Conservation (phyloP, 129 eudicot genomes). For the Silybum marianum region DNA sequence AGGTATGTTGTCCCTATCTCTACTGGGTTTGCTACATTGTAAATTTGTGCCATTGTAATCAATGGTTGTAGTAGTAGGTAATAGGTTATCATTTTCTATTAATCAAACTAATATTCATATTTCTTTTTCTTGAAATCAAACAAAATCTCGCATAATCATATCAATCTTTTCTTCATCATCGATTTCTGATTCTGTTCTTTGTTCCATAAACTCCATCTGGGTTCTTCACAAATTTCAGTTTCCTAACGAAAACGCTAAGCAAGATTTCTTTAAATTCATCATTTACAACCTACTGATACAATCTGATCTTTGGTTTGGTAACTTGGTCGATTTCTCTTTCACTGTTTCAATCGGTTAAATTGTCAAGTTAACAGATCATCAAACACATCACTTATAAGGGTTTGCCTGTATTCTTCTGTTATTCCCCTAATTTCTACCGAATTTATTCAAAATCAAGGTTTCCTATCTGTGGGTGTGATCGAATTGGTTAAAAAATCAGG, state of each 20-base stretch:
- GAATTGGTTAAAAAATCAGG: background rate
- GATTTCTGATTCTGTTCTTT: slow-evolving; percentile 25
- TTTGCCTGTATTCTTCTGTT: background rate
- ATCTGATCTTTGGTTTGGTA: slow-evolving; percentile 8
- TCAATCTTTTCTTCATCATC: slow-evolving; percentile 30
- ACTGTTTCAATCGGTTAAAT: background rate
- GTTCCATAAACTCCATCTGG: slow-evolving; percentile 25
- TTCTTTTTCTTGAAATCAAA: slow-evolving; percentile 18
- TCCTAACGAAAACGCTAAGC: background rate
- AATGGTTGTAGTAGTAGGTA: background rate
- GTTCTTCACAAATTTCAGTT: slow-evolving; percentile 19
- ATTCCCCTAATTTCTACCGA: background rate
- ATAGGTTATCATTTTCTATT: background rate
- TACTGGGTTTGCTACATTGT: slow-evolving; percentile 1
- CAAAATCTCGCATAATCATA: slow-evolving; percentile 14
- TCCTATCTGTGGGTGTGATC: slow-evolving; percentile 16
- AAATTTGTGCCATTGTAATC: slow-evolving; percentile 12
- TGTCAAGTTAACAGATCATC: background rate
- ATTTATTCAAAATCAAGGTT: background rate
- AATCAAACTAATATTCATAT: background rate
- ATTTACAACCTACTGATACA: slow-evolving; percentile 11
- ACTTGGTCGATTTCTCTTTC: slow-evolving; percentile 23
- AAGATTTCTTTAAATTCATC: background rate
- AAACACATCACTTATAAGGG: background rate
- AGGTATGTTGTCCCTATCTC: slow-evolving; percentile 42